These are phyloP conservation scores for Fusarium musae DNA, from an alignment of 2,329 filamentous ascomycete species.

Conservation along the genomic window DNA sequence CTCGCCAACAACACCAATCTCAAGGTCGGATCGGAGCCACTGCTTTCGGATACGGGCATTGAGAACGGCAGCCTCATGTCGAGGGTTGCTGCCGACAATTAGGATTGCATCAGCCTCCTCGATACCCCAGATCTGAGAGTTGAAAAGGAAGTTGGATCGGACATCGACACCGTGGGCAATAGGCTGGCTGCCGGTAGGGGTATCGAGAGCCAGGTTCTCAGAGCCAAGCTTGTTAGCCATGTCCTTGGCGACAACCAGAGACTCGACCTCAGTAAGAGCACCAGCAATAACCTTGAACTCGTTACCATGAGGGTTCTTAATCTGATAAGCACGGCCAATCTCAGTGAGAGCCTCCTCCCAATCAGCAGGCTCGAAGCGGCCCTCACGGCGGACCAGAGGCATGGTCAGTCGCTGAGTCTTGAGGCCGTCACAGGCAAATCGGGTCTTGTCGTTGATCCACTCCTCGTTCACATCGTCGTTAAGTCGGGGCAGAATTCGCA, in stretches of 20 bases:
- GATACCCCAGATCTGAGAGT: constrained; percentile 92
- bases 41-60: constrained; percentile 98
- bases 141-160: constrained; percentile 95
- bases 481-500: constrained; percentile 90
- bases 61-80: constrained; percentile 92
- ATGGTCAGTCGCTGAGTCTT: constrained; percentile 96
- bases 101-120: constrained; percentile 94
- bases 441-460: constrained; percentile 99
- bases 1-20: constrained; percentile 92
- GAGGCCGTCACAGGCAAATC: constrained; percentile 95
- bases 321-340: constrained; percentile 82
- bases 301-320: constrained; percentile 84
- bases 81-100: constrained; percentile 92
- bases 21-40: constrained; percentile 93
- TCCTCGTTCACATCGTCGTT: constrained; percentile 99
- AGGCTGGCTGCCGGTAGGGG: constrained; percentile 83
- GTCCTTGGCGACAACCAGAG: constrained; percentile 96
- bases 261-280: constrained; percentile 90
- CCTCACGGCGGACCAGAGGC: constrained; percentile 86
- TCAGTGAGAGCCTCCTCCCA: constrained; percentile 97
- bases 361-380: constrained; percentile 89
- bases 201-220: constrained; percentile 94
- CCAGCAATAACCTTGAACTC: constrained; percentile 97
- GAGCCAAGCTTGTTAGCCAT: constrained; percentile 96
- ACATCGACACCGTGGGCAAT: constrained; percentile 93